phyloP scores from a whole-genome alignment of 148 eudicot species.

The Polygonum maritimum region DNA sequence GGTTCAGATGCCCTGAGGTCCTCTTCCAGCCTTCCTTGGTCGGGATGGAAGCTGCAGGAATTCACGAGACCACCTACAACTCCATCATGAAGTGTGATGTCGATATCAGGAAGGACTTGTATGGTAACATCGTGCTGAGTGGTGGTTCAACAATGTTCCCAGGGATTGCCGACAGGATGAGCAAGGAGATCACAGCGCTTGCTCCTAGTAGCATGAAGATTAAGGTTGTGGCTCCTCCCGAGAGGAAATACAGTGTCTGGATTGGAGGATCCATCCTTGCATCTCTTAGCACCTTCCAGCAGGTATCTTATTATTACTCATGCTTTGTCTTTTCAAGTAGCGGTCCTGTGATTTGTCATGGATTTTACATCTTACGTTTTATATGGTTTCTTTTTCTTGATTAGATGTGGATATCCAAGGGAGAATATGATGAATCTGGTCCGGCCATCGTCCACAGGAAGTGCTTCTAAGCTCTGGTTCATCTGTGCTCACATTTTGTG shows the following conservation, averaged over 20 bases:
- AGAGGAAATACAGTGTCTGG: conserved; percentile 87
- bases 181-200: conserved; percentile 72
- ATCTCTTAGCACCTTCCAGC: conserved; percentile 84
- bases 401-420: conserved; percentile 12
- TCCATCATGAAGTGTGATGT: conserved; percentile 85
- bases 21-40: conserved; percentile 71
- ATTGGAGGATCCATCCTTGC: conserved; percentile 80
- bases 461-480: conserved; percentile 3
- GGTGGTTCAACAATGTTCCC: conserved; percentile 79
- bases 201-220: conserved; percentile 88
- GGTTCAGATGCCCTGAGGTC: conserved; percentile 78
- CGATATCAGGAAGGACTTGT: conserved; percentile 72
- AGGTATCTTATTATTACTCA: conserved; percentile 24
- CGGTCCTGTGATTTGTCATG: neutral
- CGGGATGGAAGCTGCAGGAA: conserved; percentile 77
- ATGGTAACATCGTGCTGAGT: conserved; percentile 73
- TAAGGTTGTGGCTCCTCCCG: conserved; percentile 79
- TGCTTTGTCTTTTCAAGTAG: neutral
- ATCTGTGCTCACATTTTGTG: neutral
- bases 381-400: neutral
- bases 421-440: conserved; percentile 8
- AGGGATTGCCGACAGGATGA: conserved; percentile 78
- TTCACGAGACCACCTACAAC: conserved; percentile 71
- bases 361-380: neutral
- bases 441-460: conserved; percentile 9